These are phyloP conservation scores for Saitozyma sp. DNA, from an alignment of 768 basidiomycete species.

Conservation along the genomic window DNA sequence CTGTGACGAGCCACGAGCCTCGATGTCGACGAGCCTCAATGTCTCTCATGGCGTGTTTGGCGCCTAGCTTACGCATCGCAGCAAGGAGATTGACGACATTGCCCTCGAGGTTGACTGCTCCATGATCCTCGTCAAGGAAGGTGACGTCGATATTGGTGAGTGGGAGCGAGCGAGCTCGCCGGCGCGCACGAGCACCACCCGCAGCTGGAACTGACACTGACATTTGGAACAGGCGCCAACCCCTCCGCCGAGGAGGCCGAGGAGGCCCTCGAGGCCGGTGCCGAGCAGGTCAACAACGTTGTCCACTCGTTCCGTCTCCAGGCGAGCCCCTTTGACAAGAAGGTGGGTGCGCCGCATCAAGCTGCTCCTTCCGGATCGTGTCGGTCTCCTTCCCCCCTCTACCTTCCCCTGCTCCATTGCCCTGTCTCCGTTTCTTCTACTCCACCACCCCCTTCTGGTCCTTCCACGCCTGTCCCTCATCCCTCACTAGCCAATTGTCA, in stretches of 20 bases:
- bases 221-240: constrained; percentile 76
- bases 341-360: constrained; percentile 50
- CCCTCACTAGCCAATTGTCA: too few species aligned
- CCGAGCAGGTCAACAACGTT: constrained; percentile 80
- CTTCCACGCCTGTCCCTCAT: too few species aligned
- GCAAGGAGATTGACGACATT: constrained; percentile 73
- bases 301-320: constrained; percentile 88
- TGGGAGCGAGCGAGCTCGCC: constrained; percentile 5
- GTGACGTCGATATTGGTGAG: constrained; percentile 85
- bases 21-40: neutral
- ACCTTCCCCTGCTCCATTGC: too few species aligned
- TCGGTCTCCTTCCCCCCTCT: too few species aligned
- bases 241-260: constrained; percentile 84
- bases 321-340: constrained; percentile 81
- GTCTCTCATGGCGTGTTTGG: neutral
- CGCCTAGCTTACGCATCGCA: constrained; percentile 46
- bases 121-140: constrained; percentile 67
- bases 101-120: constrained; percentile 85
- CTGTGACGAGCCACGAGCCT: neutral
- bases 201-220: too few species aligned
- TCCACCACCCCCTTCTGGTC: too few species aligned
- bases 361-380: neutral
- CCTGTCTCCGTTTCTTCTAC: too few species aligned
- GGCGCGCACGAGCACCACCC: too few species aligned
- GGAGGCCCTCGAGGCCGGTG: constrained; percentile 78